Conservation (phyloP, 2,329 filamentous ascomycete genomes). For the Stagonosporopsis vannaccii region DNA sequence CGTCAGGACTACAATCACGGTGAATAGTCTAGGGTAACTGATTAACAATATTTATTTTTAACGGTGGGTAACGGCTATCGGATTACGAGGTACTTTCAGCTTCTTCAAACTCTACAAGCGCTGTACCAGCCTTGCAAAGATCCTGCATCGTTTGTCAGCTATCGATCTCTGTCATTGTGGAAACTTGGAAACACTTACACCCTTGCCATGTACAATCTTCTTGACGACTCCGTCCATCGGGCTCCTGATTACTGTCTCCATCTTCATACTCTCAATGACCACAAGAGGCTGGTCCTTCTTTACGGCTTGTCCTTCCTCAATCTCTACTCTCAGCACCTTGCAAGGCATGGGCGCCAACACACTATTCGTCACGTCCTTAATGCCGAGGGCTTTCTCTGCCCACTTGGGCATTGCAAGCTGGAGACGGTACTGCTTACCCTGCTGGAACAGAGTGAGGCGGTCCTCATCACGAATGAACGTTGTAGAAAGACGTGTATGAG, state of each 20-base stretch:
- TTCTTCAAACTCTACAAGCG: slow-evolving; percentile 43
- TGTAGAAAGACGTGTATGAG: slow-evolving; percentile 78
- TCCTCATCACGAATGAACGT: slow-evolving; percentile 72
- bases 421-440: slow-evolving; percentile 65
- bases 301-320: slow-evolving; percentile 80
- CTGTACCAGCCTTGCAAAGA: slow-evolving; percentile 56
- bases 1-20: background rate
- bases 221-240: slow-evolving; percentile 57
- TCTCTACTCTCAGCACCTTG: slow-evolving; percentile 91
- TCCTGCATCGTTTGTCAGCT: slow-evolving; percentile 32
- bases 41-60: background rate
- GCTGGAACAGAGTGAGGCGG: slow-evolving; percentile 79
- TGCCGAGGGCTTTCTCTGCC: slow-evolving; percentile 85
- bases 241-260: slow-evolving; percentile 63
- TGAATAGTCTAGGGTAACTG: background rate
- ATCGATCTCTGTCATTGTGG: background rate
- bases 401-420: slow-evolving; percentile 70
- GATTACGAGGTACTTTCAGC: slow-evolving; percentile 15
- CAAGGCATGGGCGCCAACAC: slow-evolving; percentile 96
- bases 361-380: slow-evolving; percentile 80
- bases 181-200: slow-evolving; percentile 43
- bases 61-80: background rate
- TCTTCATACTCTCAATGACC: slow-evolving; percentile 66
- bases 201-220: slow-evolving; percentile 58
- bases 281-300: slow-evolving; percentile 87